A percentile compares a stretch with the other conserved stretches of the same genome.
Conservation (phyloP, 2,329 filamentous ascomycete genomes). For the Hymenoscyphus fructigenus region DNA sequence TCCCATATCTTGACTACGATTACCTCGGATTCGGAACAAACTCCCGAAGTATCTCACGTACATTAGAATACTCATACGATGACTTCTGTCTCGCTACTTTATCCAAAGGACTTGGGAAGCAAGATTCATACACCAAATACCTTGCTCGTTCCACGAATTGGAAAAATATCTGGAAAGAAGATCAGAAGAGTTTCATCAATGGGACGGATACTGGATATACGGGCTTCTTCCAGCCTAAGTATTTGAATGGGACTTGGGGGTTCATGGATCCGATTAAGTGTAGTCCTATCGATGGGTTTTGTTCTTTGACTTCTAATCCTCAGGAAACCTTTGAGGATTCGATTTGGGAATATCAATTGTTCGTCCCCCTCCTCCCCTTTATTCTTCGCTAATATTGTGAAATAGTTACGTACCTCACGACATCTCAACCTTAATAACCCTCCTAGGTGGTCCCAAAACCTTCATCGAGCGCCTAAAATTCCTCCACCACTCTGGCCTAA, state of each 20-base stretch:
- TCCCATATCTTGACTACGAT: conserved; percentile 69
- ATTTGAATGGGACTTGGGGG: conserved; percentile 65
- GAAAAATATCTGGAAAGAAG: conserved; percentile 58
- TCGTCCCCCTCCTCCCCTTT: conserved; percentile 5
- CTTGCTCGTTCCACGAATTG: conserved; percentile 46
- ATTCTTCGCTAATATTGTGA: not conserved
- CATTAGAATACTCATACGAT: conserved; percentile 74
- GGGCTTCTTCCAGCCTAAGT: conserved; percentile 70
- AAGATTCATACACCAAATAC: conserved; percentile 44
- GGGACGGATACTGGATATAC: conserved; percentile 61
- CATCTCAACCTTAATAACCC: conserved; percentile 51
- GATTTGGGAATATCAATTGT: conserved; percentile 64
- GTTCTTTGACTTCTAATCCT: conserved; percentile 23
- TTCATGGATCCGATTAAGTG: conserved; percentile 61
- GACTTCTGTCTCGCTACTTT: conserved; percentile 68
- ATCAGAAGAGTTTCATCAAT: conserved; percentile 51
- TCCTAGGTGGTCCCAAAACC: conserved; percentile 57
- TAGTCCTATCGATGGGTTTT: conserved; percentile 16
- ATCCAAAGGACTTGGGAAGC: conserved; percentile 54
- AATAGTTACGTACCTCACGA: conserved; percentile 45
- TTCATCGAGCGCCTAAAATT: conserved; percentile 64
- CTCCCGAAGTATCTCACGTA: conserved; percentile 69
- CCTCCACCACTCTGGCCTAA: conserved; percentile 53
- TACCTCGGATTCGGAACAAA: conserved; percentile 63
- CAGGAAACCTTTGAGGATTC: conserved; percentile 71